Percentiles rank a stretch among this genome's conserved stretches.
Evolutionary conservation across 768 basidiomycete genomes (phyloP).

Genomic region (Lentinus tigrinus): DNA sequence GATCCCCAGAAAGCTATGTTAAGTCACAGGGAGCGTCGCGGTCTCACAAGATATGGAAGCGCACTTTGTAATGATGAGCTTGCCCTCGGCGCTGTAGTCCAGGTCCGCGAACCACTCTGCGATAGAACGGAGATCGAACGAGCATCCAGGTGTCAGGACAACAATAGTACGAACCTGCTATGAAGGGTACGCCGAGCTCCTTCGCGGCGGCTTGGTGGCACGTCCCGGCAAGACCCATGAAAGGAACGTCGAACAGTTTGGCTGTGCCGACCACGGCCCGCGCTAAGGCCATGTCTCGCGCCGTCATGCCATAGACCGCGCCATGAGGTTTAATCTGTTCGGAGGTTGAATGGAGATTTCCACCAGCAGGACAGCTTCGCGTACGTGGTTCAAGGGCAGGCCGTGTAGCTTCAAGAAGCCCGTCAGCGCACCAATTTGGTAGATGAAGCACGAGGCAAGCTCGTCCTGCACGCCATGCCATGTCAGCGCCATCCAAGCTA

Average conservation of each 20-base stretch:
- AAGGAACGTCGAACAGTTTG: conserved; percentile 52
- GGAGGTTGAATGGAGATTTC: background rate
- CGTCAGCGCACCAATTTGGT: conserved; percentile 64
- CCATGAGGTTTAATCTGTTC: conserved; percentile 60
- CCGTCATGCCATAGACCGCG: conserved; percentile 58
- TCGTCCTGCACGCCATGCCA: conserved; percentile 40
- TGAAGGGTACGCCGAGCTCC: conserved; percentile 56
- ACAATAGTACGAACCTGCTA: conserved; percentile 44
- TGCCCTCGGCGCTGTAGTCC: conserved; percentile 56
- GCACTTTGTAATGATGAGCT: conserved; percentile 59
- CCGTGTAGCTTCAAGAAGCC: conserved; percentile 58
- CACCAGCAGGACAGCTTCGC: conserved; percentile 28
- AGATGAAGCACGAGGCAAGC: conserved; percentile 55
- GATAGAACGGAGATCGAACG: background rate
- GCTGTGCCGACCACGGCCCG: conserved; percentile 53
- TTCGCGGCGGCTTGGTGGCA: conserved; percentile 57
- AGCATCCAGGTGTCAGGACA: background rate
- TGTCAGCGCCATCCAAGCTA: background rate
- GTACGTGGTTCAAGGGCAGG: conserved; percentile 55
- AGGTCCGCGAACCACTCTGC: conserved; percentile 69
- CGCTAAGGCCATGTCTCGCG: conserved; percentile 54
- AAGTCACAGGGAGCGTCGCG: background rate
- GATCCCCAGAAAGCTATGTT: background rate
- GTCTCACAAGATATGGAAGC: background rate
- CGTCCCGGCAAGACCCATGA: conserved; percentile 65